Base-by-base conservation (phyloP, 2,329 filamentous ascomycete species). In the Botryosphaeria agaves region DNA sequence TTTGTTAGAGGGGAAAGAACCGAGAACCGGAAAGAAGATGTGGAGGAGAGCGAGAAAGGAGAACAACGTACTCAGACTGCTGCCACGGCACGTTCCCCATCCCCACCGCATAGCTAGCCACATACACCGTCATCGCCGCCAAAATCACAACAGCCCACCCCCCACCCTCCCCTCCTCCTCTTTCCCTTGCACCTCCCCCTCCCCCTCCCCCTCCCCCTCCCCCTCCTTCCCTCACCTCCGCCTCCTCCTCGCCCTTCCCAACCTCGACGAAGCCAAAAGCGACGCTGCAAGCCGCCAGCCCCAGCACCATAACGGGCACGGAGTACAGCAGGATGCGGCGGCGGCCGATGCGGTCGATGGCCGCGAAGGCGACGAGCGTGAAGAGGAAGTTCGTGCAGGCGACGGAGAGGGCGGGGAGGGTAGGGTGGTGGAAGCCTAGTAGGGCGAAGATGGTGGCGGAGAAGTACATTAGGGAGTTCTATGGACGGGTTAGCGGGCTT, bases 1-100 rank as follows among this genome's bases (percentile, higher is more conserved):
- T n/a, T n/a, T n/a, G n/a, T n/a, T n/a, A n/a, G n/a, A n/a, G n/a
- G n/a, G n/a, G n/a, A n/a, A n/a, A n/a, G n/a, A n/a, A n/a, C n/a
- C n/a, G n/a, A n/a, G n/a, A n/a, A n/a, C n/a, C n/a, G n/a, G n/a
- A n/a, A n/a, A n/a, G n/a, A n/a, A n/a, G n/a, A n/a, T n/a, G n/a
- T n/a, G n/a, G n/a, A n/a, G n/a, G n/a, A n/a, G 16, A 7, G 21
- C 8, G 23, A 25, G 14, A 26, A 9, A 27, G 25, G 18, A 18
- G 14, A 26, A 9, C 21, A 12, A 40, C 38, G 11, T 48, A 67
- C 56, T 95, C 87, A 41, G 76, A 82, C 56, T 93, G 85, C 65
- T 93, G 87, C 87, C 87, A 95, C 0, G 87, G 85, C 3, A 95
- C 83, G 43, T 84, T 91, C 6, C 87, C 87, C 2, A 95, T 64